Conservation (phyloP, 169 alveolate species). For the Perkinsus marinus region DNA sequence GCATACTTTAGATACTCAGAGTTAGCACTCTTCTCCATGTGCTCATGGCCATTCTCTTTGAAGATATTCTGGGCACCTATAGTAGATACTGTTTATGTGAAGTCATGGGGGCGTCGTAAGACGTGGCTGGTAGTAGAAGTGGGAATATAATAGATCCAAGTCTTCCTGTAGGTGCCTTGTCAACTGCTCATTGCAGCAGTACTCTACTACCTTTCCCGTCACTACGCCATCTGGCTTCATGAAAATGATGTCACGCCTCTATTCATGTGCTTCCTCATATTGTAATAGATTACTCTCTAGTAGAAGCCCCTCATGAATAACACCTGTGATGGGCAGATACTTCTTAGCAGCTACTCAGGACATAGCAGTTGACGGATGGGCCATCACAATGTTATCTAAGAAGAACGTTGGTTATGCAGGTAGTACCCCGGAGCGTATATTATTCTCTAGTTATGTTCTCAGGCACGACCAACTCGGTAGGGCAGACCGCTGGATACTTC, state of each 20-base stretch:
- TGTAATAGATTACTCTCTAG: background rate
- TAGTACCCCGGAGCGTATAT: background rate
- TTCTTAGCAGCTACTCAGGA: conserved; percentile 75
- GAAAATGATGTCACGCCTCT: conserved; percentile 2
- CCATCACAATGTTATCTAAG: conserved; percentile 64
- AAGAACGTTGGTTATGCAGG: conserved; percentile 44
- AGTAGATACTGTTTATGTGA: conserved; percentile 62
- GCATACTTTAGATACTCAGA: background rate
- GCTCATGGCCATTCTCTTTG: conserved; percentile 47
- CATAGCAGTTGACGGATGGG: conserved; percentile 93
- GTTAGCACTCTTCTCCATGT: conserved; percentile 34
- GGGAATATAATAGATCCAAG: background rate
- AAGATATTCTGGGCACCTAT: conserved; percentile 86
- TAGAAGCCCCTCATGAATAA: background rate
- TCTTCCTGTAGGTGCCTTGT: background rate
- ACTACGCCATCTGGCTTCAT: conserved; percentile 1
- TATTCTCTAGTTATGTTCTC: background rate
- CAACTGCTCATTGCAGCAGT: conserved; percentile 4
- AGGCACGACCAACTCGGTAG: conserved; percentile 34
- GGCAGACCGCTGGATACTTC: conserved; percentile 39
- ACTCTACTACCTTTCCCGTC: conserved; percentile 22
- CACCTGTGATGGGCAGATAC: background rate
- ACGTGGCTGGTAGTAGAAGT: conserved; percentile 64
- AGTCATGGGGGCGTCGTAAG: conserved; percentile 69
- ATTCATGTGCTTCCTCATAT: conserved; percentile 10